A percentile compares a stretch with the other conserved stretches of the same genome.
Evolutionary conservation across 352 stramenopile genomes (phyloP).

Genomic region (Phytophthora cajani): DNA sequence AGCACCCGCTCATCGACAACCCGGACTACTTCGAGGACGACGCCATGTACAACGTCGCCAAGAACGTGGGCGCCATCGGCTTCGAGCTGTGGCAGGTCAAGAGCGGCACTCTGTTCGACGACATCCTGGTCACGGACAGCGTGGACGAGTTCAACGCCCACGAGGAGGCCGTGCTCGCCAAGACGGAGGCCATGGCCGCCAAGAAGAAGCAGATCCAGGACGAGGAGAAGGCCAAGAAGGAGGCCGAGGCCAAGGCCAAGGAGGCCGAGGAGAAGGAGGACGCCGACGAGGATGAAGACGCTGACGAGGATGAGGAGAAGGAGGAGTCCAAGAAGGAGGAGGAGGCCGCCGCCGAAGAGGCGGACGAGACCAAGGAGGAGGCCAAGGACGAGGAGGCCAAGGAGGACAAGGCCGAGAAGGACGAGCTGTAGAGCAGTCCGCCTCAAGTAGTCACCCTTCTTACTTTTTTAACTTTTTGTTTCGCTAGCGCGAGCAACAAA

Average conservation of each 20-base stretch:
- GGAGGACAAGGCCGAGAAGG: conserved; percentile 46
- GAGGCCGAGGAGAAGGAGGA: conserved; percentile 75
- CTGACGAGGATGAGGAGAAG: conserved; percentile 58
- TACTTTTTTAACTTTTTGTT: conserved; percentile 43
- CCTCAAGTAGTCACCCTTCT: conserved; percentile 7
- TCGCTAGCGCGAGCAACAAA: conserved; percentile 34
- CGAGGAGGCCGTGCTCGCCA: conserved; percentile 94
- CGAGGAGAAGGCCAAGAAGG: conserved; percentile 67
- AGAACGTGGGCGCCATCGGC: conserved; percentile 95
- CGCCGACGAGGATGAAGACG: conserved; percentile 66
- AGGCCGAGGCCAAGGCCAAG: conserved; percentile 81
- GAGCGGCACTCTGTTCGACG: conserved; percentile 98
- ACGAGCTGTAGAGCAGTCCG: conserved; percentile 51
- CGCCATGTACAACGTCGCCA: conserved; percentile 95
- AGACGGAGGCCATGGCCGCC: conserved; percentile 79
- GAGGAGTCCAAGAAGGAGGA: conserved; percentile 27
- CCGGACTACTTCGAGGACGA: conserved; percentile 97
- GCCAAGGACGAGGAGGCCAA: conserved; percentile 19
- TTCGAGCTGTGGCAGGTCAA: conserved; percentile 99
- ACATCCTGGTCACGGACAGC: conserved; percentile 99
- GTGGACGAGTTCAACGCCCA: conserved; percentile 96
- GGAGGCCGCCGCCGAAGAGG: conserved; percentile 56
- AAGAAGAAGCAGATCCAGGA: conserved; percentile 86
- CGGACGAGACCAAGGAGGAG: conserved; percentile 33
- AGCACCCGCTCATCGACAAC: conserved; percentile 97